Base-by-base conservation (phyloP, 228 moss, liverwort and hornwort genomes). In the Sphagnum magellanicum region DNA sequence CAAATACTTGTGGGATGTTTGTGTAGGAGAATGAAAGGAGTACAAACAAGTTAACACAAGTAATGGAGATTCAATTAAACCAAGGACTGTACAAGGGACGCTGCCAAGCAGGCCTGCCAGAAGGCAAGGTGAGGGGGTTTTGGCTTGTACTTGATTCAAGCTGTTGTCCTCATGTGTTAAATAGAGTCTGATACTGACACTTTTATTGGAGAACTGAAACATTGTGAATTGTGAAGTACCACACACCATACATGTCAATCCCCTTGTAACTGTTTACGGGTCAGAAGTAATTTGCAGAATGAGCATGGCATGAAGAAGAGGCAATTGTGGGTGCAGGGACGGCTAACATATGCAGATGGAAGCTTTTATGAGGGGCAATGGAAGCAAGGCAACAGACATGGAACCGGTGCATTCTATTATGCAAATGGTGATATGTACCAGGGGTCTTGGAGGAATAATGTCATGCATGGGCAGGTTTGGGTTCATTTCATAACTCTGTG, bases 361-460 rank as follows among this genome's bases (percentile, higher is more conserved):
- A 79, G 85, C 60, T 77, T 85, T 68, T 85, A 85, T 70, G 85
- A 85, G 55, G 85, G 85, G 65, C 81, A 81, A 53, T 85, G 85
- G 85, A 85, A 77, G 70, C 81, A 79, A 73, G 85, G 85, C 10
- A 85, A 75, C 69, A 70, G 85, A 66, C 71, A 70, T 48, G 85
- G 85, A 46, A 66, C 68, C 50, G 85, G 85, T 71, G 71, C 85
- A 67, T 85, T 79, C 50, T 85, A 85, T 59, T 85, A 76, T 59
- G 51, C 81, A n/a, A 85, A 76, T 68, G 85, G 85, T n/a, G 85
- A 85, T 49, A 65, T 85, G 71, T 79, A 79, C 73, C 77, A 85
- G 72, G 85, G 85, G 10, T 76, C 74, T 52, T 85, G 85, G 85
- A 79, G 77, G 71, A 81, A 81, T 63, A 81, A 85, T 71, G 74